Base-by-base conservation (phyloP, 345 rosid genomes). In the Eucalyptus camaldulensis region DNA sequence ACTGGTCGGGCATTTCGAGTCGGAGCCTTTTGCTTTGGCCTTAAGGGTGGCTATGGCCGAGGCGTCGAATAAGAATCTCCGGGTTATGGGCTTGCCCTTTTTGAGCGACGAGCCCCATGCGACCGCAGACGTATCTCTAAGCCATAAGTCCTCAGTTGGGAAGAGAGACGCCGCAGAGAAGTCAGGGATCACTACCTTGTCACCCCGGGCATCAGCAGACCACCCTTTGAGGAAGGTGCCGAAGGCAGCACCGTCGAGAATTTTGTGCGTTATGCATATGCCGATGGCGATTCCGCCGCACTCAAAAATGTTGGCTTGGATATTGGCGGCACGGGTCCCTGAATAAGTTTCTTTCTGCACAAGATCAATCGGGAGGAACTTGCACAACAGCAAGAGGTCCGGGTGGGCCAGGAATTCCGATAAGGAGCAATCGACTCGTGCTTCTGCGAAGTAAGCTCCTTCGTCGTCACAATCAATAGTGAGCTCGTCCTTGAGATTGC, bases 271-370 rank as follows among this genome's bases (percentile, higher is more conserved):
- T 54, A 92, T 69, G 87, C 94, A 92, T 21, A 91, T 2, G n/a
- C 94, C 93, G 13, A 93, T 91, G 22, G 91, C 93, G 4, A 93
- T 87, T 5, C 94, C 92, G 1, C 96, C 93, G 13, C 94, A 92
- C 2, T 91, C 49, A 49, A 94, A 93, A 27, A 88, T 86, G 89
- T 90, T 93, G 10, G 91, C 92, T 76, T 93, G 94, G 65, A 93
- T 80, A 44, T 91, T 94, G 22, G 93, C 87, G 9, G 90, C 91
- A 44, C 8, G 88, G 33, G 89, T 88, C 87, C 90, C 94, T 5
- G 49, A 89, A 6, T 24, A 76, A 9, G 92, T 76, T 86, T 91
- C 93, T 44, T 81, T 88, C 31, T 8, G 10, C 62, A 43, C 22
- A 76, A 89, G 49, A 4, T 81, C 91, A 29, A 90, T 47, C 13